Conservation (phyloP, 1,284 basidiomycete species). For the Ceraceosorus guamensis region DNA sequence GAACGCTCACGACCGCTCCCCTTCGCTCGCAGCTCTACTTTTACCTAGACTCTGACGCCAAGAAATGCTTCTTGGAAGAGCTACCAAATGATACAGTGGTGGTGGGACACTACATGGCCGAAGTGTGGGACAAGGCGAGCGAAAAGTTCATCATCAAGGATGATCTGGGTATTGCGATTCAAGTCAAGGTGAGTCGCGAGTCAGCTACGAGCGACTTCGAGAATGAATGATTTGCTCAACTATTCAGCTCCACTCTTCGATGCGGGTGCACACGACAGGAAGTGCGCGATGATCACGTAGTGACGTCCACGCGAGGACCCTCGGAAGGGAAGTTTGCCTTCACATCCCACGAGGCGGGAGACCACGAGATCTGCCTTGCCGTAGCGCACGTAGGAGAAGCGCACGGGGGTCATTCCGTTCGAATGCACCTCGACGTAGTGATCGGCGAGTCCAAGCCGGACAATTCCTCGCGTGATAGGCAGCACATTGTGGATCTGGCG, state of each 20-base stretch:
- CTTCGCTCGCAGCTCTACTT: slow-evolving; percentile 52
- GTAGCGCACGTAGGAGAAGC: no score
- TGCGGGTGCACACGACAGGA: slow-evolving; percentile 11
- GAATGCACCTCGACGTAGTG: slow-evolving; percentile 86
- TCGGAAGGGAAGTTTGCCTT: slow-evolving; percentile 90
- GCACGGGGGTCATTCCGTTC: slow-evolving; percentile 57
- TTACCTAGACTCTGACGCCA: slow-evolving; percentile 49
- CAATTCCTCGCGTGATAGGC: slow-evolving; percentile 36
- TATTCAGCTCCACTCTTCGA: not conserved
- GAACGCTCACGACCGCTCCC: no score
- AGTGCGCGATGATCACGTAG: slow-evolving; percentile 30
- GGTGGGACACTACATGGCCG: slow-evolving; percentile 65
- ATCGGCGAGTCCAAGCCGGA: slow-evolving; percentile 80
- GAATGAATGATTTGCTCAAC: slow-evolving; percentile 7
- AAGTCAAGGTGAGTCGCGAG: slow-evolving; percentile 60
- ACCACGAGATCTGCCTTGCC: slow-evolving; percentile 91
- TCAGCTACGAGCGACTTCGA: slow-evolving; percentile 4
- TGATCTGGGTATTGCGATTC: slow-evolving; percentile 77
- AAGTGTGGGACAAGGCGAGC: slow-evolving; percentile 74
- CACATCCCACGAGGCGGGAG: slow-evolving; percentile 89
- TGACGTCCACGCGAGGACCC: slow-evolving; percentile 77
- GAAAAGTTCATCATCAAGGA: slow-evolving; percentile 68
- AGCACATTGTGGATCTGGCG: slow-evolving; percentile 77
- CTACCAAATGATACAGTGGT: slow-evolving; percentile 93
- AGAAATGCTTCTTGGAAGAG: slow-evolving; percentile 85